A percentile compares a stretch with the other conserved stretches of the same genome.
These are phyloP conservation scores for Lagenaria siceraria DNA, from an alignment of 306 rosid genomes.

Conservation along the genomic window DNA sequence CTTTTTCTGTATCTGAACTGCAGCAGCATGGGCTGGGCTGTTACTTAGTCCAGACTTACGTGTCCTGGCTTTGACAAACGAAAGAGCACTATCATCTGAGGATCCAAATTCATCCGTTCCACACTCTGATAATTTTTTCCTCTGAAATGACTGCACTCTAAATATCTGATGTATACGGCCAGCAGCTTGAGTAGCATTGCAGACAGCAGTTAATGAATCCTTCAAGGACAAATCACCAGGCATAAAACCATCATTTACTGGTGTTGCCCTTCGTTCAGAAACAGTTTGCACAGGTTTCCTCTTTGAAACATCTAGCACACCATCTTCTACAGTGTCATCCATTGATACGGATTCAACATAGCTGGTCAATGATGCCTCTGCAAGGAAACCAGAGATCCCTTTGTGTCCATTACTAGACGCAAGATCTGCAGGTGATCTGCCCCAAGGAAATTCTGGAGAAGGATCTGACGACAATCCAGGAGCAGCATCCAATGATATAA, in stretches of 20 bases:
- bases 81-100: constrained; percentile 41
- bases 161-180: constrained; percentile 61
- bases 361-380: constrained; percentile 50
- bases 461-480: constrained; percentile 67
- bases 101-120: constrained; percentile 36
- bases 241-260: constrained; percentile 31
- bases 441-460: constrained; percentile 46
- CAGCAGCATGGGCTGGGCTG: constrained; percentile 48
- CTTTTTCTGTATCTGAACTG: constrained; percentile 72
- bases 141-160: constrained; percentile 75
- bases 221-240: constrained; percentile 53
- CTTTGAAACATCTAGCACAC: constrained; percentile 27
- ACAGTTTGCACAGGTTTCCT: constrained; percentile 41
- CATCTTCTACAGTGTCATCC: constrained; percentile 12
- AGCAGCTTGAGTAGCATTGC: constrained; percentile 83
- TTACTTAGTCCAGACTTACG: constrained; percentile 37
- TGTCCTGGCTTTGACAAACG: constrained; percentile 36
- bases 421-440: constrained; percentile 63
- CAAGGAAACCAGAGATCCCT: constrained; percentile 82
- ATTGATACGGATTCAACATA: constrained; percentile 19
- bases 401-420: constrained; percentile 71
- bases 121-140: constrained; percentile 33
- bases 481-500: constrained; percentile 48
- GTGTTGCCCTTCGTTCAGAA: constrained; percentile 59
- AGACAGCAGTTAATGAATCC: constrained; percentile 77